Evolutionary conservation across 2,329 filamentous ascomycete genomes (phyloP), one percentile per base, ranked within the genome.

Genomic region (Ophiostoma sp.): DNA sequence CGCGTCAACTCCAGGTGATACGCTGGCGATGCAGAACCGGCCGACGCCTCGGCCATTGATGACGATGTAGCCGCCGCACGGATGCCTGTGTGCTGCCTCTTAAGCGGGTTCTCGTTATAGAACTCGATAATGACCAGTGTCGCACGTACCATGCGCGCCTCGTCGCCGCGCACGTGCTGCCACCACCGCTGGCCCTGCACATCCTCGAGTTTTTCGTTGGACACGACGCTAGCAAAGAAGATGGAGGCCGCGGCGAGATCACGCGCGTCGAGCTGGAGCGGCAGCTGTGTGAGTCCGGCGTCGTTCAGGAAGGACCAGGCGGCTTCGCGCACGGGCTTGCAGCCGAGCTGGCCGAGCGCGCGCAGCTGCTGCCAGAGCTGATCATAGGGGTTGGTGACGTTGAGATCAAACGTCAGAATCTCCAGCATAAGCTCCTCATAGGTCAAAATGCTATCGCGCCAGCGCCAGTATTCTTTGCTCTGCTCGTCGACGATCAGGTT

Each of bases 391-490:
- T 93, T 91, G 73, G 96, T 91, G 41, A 97, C 83, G 78, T 93
- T 92, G 63, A 99, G 83, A 76, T 99, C 95, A 77, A 99, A 99
- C 70, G 93, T 98, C 18, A 99, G 83, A 63, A 88, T 87, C 77
- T 98, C 95, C 16, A 99, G 84, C 81, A 99, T 90, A 60, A 94
- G 82, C 76, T 98, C 95, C 79, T 99, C 95, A 75, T 96, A 92
- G 72, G 90, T 89, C 14, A 98, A 81, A 69, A 99, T 96, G 69
- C 90, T 95, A 76, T 99, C 95, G 70, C 93, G 87, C 95, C 95
- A 99, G 75, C 91, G 87, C 95, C 95, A 99, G 77, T 95, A 99
- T 76, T 99, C 95, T 76, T 97, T 98, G 73, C 91, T 96, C 78
- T 98, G 93, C 78, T 98, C 95, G 76, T 99, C 95, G 66, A 98